Evolutionary conservation across 768 basidiomycete species (phyloP), one percentile per base, ranked within the genome.

Genomic region (Psilocybe tampanensis): DNA sequence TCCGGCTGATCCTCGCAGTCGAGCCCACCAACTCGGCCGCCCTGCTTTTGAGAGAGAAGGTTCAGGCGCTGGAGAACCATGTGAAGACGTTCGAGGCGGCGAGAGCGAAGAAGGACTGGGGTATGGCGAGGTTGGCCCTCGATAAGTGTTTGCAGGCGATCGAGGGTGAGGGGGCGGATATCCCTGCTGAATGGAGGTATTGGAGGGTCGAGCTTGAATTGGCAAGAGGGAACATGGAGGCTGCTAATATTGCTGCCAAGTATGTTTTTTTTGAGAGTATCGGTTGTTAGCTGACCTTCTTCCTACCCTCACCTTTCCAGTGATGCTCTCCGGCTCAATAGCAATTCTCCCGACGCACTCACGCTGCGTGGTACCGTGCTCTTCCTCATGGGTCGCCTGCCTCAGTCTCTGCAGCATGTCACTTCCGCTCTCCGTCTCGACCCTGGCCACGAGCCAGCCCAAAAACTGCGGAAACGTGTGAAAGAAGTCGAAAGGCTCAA

Each of bases 131-230:
- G 44, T 68, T 94, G n/a, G 89, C 90, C 22, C 73, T 95, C 56
- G 92, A 94, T 54, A 88, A 86, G 65, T 89, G 92, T 70, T 66
- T 86, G 55, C 83, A 89, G 68, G 76, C 80, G 41, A 85, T 90
- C 57, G 90, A 92, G 54, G 83, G 78, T 17, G 93, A 93, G 70
- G 89, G 86, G 18, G 84, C 83, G 1, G 87, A 90, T 64, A 78
- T 87, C 1, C 93, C 93, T 1, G 75, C 79, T 1, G 87, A 92
- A 63, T 95, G 94, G 94, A 78, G 90, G 42, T 69, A 85, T 17
- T 93, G 89, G 89, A 77, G 84, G 60, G 79, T 93, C 34, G 90
- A 94, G 71, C 76, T 94, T 2, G 87, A 94, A 64, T 74, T 95
- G 34, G 84, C 83, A 19, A 80, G 85, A 60, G 83, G 83, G 24